Conservation (phyloP, 1,284 basidiomycete species). For the Leccinum subspadiceum region DNA sequence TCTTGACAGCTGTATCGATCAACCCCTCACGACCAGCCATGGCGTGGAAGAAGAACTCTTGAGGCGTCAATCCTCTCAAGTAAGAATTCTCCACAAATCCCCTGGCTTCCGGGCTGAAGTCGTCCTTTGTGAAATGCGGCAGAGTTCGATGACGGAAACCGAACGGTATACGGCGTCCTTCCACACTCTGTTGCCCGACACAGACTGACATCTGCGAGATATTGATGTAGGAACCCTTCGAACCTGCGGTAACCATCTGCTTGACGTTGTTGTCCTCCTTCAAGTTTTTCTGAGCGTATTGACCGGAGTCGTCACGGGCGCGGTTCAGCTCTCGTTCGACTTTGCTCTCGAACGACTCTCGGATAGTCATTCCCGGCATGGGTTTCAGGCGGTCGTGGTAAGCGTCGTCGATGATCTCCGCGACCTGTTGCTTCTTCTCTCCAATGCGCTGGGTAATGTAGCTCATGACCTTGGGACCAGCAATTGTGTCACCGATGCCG, state of each 20-base stretch:
- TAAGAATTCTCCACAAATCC: conserved; percentile 99
- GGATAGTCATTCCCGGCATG: conserved; percentile 96
- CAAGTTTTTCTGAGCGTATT: conserved; percentile 92
- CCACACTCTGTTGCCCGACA: conserved; percentile 98
- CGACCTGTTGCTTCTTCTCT: conserved; percentile 77
- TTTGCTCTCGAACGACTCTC: conserved; percentile 95
- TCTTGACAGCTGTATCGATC: conserved; percentile 99
- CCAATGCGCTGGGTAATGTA: conserved; percentile 85
- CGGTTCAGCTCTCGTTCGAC: conserved; percentile 92
- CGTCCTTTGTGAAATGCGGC: conserved; percentile 98
- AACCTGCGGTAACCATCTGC: conserved; percentile 99
- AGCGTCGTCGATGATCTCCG: conserved; percentile 72
- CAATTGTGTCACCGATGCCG: conserved; percentile 98
- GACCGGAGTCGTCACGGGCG: conserved; percentile 95
- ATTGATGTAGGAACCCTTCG: conserved; percentile 99
- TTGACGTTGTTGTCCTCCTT: conserved; percentile 99
- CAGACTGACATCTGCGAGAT: conserved; percentile 99
- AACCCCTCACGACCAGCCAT: conserved; percentile 99
- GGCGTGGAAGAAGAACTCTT: conserved; percentile 99
- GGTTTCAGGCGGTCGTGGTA: conserved; percentile 84
- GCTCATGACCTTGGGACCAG: conserved; percentile 86
- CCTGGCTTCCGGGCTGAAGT: conserved; percentile 97
- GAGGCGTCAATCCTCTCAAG: conserved; percentile 92
- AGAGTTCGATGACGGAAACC: conserved; percentile 96
- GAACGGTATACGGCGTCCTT: conserved; percentile 97